Evolutionary conservation across 1,139 yeast genomes (phyloP), one percentile per base, ranked within the genome.

Genomic region (Saccharomycopsis phalli): DNA sequence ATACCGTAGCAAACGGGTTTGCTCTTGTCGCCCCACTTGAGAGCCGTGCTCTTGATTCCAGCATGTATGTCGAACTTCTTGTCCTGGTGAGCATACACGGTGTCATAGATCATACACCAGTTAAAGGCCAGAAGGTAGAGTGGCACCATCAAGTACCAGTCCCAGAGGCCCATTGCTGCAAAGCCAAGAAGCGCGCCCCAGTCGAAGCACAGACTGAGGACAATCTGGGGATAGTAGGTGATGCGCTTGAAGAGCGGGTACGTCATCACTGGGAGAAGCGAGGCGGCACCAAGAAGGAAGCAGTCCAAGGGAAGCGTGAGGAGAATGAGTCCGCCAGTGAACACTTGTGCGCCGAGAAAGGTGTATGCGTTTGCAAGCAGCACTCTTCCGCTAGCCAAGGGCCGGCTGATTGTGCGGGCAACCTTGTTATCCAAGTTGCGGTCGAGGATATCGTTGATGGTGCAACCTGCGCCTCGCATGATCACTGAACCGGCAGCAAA

Each of bases 401-500:
- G 99, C 51, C 99, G 68, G 53, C 78, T 86, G 42, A 78, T 71
- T 0, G 98, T 88, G 50, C 99, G 71, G 7, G 81, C 80, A 2
- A 93, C 98, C 56, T 86, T 74, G 48, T 71, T 69, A 54, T 93
- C 99, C 41, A 88, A 65, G 47, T 88, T 68, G 44, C 88, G 66
- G 56, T 93, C 99, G 56, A 80, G 65, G 40, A 88, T 66, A 58
- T 93, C 99, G 55, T 93, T 93, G 44, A 93, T 80, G 1, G 95
- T 88, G 57, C 99, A 93, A 0, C 98, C 99, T 2, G 96, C 97
- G 30, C 97, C 96, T 59, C 99, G 73, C 95, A 93, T 91, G 13
- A 88, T 68, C 31, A 88, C 55, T 0, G 97, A 75, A 10, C 99
- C 99, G 2, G 79, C 65, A 1, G 91, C 76, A 54, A 88, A 91